Conservation (phyloP, 2,329 filamentous ascomycete genomes). For the Penicillium sp. region DNA sequence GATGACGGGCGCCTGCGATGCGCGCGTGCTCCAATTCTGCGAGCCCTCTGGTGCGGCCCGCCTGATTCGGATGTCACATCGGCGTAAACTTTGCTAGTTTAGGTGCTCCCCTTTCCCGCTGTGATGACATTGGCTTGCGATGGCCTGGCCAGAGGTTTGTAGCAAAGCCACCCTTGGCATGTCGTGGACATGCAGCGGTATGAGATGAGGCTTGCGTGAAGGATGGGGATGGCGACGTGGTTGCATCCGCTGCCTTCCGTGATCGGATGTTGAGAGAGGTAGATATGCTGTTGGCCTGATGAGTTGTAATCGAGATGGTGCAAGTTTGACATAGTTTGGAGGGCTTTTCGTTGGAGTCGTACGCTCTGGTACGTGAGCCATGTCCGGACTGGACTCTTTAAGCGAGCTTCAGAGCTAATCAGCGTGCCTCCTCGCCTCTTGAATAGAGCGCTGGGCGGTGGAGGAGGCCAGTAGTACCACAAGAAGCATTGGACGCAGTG, state of each 20-base stretch:
- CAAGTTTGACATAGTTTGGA: too few species aligned
- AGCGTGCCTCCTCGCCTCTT: too few species aligned
- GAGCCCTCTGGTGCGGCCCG: not conserved
- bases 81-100: constrained; percentile 1
- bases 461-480: not conserved
- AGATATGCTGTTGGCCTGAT: not conserved
- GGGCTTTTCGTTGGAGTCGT: not conserved
- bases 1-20: not conserved
- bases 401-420: not conserved
- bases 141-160: not conserved
- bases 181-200: not conserved
- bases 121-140: not conserved
- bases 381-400: not conserved
- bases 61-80: not conserved
- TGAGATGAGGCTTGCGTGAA: not conserved
- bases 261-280: not conserved
- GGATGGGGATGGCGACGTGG: not conserved
- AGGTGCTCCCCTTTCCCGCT: not conserved
- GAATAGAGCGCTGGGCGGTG: not conserved
- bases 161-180: constrained; percentile 8
- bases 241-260: constrained; percentile 3
- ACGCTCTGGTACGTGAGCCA: not conserved
- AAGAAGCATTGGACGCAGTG: not conserved
- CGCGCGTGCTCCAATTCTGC: constrained; percentile 1
- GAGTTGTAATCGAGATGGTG: not conserved